These are phyloP conservation scores for Caloboletus inedulis DNA, from an alignment of 1,284 basidiomycete genomes.

Conservation along the genomic window DNA sequence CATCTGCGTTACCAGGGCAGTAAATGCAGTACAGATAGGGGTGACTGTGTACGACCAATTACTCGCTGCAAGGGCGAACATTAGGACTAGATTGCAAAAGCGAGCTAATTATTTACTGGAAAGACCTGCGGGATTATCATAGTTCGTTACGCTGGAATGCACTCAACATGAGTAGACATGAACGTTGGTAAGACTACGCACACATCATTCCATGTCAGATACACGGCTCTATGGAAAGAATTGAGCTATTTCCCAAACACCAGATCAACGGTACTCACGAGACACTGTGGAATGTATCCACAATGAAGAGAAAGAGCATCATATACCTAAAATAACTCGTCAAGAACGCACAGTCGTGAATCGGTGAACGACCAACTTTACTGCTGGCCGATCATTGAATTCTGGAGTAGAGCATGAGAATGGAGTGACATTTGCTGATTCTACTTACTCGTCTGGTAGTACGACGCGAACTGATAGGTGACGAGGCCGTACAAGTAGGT, in stretches of 20 bases:
- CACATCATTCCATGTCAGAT: slow-evolving; percentile 18
- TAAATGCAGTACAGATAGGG: slow-evolving; percentile 40
- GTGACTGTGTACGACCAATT: slow-evolving; percentile 44
- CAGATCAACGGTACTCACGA: slow-evolving; percentile 9
- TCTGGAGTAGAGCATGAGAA: too few relatives aligned
- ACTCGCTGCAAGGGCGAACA: not conserved
- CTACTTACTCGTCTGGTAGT: slow-evolving; percentile 40
- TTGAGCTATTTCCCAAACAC: not conserved
- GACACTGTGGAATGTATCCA: slow-evolving; percentile 45
- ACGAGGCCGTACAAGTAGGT: slow-evolving; percentile 52
- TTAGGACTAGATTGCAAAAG: not conserved
- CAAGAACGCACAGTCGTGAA: not conserved
- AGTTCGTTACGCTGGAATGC: slow-evolving; percentile 13
- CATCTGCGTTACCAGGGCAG: slow-evolving; percentile 41
- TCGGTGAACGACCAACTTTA: slow-evolving; percentile 5
- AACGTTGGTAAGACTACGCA: not conserved
- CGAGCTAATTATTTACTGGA: slow-evolving; percentile 3
- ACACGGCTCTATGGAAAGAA: slow-evolving; percentile 10
- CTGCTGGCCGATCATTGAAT: too few relatives aligned
- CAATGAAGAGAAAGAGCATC: slow-evolving; percentile 39
- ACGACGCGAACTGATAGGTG: slow-evolving; percentile 45
- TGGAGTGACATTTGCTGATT: too few relatives aligned
- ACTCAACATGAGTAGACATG: not conserved
- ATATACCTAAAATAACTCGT: slow-evolving; percentile 30
- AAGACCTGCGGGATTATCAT: slow-evolving; percentile 11